phyloP scores from a whole-genome alignment of 2,329 filamentous ascomycete genomes.

The Penicillium sp. region DNA sequence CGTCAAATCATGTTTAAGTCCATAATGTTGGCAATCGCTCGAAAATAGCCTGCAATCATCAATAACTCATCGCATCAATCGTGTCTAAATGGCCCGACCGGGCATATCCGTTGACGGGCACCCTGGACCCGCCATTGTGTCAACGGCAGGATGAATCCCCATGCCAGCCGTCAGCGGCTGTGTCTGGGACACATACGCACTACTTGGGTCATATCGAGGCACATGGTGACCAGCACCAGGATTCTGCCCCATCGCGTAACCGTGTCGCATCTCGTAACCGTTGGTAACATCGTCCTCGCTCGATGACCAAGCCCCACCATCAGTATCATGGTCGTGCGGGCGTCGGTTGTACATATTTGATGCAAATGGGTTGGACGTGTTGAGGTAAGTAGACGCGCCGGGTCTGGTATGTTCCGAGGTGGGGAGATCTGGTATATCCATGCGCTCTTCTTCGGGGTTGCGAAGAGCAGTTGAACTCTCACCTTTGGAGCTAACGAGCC shows the following conservation, averaged over 20 bases:
- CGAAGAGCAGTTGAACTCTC: slow-evolving; percentile 32
- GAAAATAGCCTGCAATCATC: slow-evolving; percentile 1
- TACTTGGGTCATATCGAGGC: slow-evolving; percentile 29
- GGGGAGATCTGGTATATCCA: slow-evolving; percentile 6
- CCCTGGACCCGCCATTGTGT: slow-evolving; percentile 8
- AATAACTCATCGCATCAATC: slow-evolving; percentile 1
- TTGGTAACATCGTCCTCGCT: slow-evolving; percentile 37
- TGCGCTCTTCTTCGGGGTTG: slow-evolving; percentile 33
- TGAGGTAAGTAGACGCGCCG: slow-evolving; percentile 20
- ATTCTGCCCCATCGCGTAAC: slow-evolving; percentile 28
- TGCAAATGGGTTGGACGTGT: slow-evolving; percentile 26
- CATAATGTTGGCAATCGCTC: not conserved
- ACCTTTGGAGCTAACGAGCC: not conserved
- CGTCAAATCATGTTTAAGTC: not conserved
- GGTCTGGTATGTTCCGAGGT: slow-evolving; percentile 3
- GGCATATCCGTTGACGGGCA: slow-evolving; percentile 23
- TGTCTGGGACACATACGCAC: slow-evolving; percentile 30
- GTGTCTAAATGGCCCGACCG: slow-evolving; percentile 16
- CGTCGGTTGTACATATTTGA: slow-evolving; percentile 29
- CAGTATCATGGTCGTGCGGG: slow-evolving; percentile 28
- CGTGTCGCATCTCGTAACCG: slow-evolving; percentile 40
- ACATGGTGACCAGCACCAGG: slow-evolving; percentile 18
- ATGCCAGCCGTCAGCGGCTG: slow-evolving; percentile 10
- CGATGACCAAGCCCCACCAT: slow-evolving; percentile 36
- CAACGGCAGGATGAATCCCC: slow-evolving; percentile 6